phyloP scores from a whole-genome alignment of 1,284 basidiomycete genomes.

The Malassezia sympodialis region DNA sequence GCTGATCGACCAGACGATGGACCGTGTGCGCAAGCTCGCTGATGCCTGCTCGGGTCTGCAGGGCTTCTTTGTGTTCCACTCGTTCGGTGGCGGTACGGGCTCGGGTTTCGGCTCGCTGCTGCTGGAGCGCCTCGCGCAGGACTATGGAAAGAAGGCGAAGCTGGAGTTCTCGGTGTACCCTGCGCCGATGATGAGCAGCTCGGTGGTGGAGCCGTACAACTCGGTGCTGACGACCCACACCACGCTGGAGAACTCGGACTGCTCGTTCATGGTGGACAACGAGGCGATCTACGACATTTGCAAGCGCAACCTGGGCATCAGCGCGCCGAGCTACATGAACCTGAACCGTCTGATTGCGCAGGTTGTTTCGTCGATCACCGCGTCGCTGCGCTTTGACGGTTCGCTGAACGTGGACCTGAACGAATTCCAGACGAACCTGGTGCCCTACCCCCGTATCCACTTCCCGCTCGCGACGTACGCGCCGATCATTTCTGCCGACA shows the following conservation, averaged over 20 bases:
- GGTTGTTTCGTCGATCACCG: conserved; percentile 94
- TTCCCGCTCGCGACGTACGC: conserved; percentile 95
- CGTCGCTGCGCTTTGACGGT: conserved; percentile 92
- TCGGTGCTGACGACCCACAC: conserved; percentile 97
- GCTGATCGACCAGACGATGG: conserved; percentile 68
- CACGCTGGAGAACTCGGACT: conserved; percentile 97
- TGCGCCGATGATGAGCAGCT: conserved; percentile 63
- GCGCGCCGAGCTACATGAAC: conserved; percentile 82
- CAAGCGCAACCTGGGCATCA: conserved; percentile 82
- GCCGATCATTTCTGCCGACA: conserved; percentile 72
- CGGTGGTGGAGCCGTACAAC: conserved; percentile 99
- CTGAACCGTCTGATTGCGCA: conserved; percentile 85
- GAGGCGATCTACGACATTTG: conserved; percentile 89
- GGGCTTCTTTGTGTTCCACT: conserved; percentile 99
- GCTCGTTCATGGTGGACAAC: conserved; percentile 56
- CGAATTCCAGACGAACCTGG: conserved; percentile 98
- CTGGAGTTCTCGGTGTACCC: conserved; percentile 98
- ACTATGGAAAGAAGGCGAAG: conserved; percentile 99
- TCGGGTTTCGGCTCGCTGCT: conserved; percentile 97
- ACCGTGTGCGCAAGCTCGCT: conserved; percentile 86
- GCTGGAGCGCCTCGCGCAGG: conserved; percentile 85
- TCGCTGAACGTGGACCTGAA: conserved; percentile 95
- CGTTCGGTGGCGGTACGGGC: conserved; percentile 97
- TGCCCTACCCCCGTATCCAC: conserved; percentile 74
- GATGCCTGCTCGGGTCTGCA: conserved; percentile 97